Percentiles rank a stretch among this genome's conserved stretches.
These are phyloP conservation scores for Ophiostoma fasciatum DNA, from an alignment of 2,329 filamentous ascomycete genomes.

Conservation along the genomic window DNA sequence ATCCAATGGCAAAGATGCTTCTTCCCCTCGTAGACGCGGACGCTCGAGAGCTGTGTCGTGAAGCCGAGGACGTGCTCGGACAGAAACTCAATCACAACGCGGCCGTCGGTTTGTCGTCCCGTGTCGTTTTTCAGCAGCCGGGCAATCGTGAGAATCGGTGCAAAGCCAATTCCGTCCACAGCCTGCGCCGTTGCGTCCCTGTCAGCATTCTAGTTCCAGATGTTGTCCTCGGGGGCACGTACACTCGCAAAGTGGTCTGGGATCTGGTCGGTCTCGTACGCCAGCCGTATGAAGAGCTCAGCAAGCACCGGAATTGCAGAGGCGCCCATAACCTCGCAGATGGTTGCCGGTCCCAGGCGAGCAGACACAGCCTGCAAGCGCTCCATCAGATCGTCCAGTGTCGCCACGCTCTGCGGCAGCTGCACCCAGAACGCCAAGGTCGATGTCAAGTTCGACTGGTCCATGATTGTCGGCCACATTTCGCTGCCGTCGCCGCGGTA, in stretches of 20 bases:
- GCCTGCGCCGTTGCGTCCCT: neutral
- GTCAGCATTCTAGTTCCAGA: neutral
- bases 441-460: slow-evolving; percentile 39
- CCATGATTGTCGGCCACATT: slow-evolving; percentile 38
- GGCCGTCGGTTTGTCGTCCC: slow-evolving; percentile 23
- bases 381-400: slow-evolving; percentile 10
- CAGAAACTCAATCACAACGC: slow-evolving; percentile 59
- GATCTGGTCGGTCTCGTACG: slow-evolving; percentile 2
- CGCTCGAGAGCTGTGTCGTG: slow-evolving; percentile 66
- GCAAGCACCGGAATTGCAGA: slow-evolving; percentile 9
- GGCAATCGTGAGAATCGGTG: slow-evolving; percentile 9
- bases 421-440: slow-evolving; percentile 31
- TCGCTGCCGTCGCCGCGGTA: slow-evolving; percentile 54
- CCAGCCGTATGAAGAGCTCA: slow-evolving; percentile 11
- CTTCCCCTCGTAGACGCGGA: slow-evolving; percentile 19
- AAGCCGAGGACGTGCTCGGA: slow-evolving; percentile 75
- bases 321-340: slow-evolving; percentile 11
- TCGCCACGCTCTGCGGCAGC: slow-evolving; percentile 4
- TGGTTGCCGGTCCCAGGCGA: slow-evolving; percentile 6
- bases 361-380: slow-evolving; percentile 8
- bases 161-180: slow-evolving; percentile 7
- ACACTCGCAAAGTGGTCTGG: slow-evolving; percentile 6
- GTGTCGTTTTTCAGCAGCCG: slow-evolving; percentile 16
- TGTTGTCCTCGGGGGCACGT: neutral
- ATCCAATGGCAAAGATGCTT: slow-evolving; percentile 12